Base-by-base conservation (phyloP, 805 yeast species). In the Ogataea trehalophila region DNA sequence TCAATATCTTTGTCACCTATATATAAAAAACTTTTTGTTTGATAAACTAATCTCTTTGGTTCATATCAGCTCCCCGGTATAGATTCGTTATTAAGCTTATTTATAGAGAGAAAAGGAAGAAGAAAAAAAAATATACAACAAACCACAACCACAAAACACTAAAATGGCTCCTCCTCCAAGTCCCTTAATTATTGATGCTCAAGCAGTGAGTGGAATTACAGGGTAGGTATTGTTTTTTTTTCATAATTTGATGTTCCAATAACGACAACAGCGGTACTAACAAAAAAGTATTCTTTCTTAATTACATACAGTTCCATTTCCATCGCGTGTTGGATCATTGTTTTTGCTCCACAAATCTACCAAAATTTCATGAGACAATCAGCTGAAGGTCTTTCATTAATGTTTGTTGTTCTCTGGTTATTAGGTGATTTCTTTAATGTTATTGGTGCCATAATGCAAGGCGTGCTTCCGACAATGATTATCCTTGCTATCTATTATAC, bases 271-370 rank as follows among this genome's bases (percentile, higher is more conserved):
- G 20, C 3, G 3, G 20, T 37, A 42, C 42, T 42, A 42, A 42
- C 45, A 22, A n/a, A 35, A 9, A 15, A 20, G n/a, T 7, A 4
- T 13, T 33, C 11, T 43, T 37, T 16, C 3, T 29, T 17, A 14
- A 16, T 23, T 18, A 26, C 31, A 29, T 56, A 39, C 62, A 72
- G 87, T 26, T 88, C 96, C 13, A 89, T 94, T 34, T 92, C 98
- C 17, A 79, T 92, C 41, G 96, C 97, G 15, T 94, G 97, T 65
- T 92, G 99, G 99, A 85, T 94, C 50, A 91, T 94, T 42, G 99
- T 92, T 16, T 92, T 94, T 73, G 95, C 96, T 36, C 98, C 98
- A 11, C 98, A 92, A 63, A 85, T 94, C 40, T 91, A 89, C 66
- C 97, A 94, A 62, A 92, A 91, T 64, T 90, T 87, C 61, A 75